Percentiles rank a stretch among this genome's conserved stretches.
phyloP scores from a whole-genome alignment of 2,329 filamentous ascomycete species.

The Chrysosporium queenslandicum region DNA sequence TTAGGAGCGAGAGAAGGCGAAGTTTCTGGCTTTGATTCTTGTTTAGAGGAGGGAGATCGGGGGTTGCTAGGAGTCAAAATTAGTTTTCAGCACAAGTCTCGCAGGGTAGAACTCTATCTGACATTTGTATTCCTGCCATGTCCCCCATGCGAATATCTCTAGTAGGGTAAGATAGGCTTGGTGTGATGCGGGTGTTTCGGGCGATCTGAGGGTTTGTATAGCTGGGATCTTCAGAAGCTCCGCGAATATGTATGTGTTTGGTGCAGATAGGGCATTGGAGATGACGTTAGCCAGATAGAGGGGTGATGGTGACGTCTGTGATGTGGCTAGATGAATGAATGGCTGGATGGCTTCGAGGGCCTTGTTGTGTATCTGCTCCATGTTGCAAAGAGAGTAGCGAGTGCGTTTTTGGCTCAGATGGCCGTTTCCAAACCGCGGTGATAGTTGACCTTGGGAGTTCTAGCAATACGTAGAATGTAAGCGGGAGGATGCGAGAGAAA shows the following conservation, averaged over 20 bases:
- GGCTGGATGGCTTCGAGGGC: slow-evolving; percentile 58
- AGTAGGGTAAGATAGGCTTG: slow-evolving; percentile 58
- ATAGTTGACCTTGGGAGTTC: background rate
- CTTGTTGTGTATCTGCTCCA: slow-evolving; percentile 43
- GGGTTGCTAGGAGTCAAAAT: slow-evolving; percentile 32
- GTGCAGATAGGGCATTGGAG: slow-evolving; percentile 75
- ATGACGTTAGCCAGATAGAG: slow-evolving; percentile 79
- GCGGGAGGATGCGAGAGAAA: too few relatives aligned
- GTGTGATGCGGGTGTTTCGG: slow-evolving; percentile 50
- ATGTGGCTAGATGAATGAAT: slow-evolving; percentile 81
- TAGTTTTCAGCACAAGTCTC: slow-evolving; percentile 4
- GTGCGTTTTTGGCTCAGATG: background rate
- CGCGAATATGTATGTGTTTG: slow-evolving; percentile 84
- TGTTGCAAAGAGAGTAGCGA: slow-evolving; percentile 17
- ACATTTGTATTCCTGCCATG: slow-evolving; percentile 67
- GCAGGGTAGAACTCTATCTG: too few relatives aligned
- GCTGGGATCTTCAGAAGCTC: slow-evolving; percentile 78
- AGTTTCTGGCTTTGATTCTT: slow-evolving; percentile 71
- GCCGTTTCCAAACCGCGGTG: background rate
- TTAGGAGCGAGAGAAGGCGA: slow-evolving; percentile 77
- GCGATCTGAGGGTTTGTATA: slow-evolving; percentile 59
- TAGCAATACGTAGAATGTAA: background rate
- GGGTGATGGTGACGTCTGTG: slow-evolving; percentile 59
- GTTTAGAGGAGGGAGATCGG: slow-evolving; percentile 60
- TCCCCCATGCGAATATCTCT: slow-evolving; percentile 86